A percentile compares a stretch with the other conserved stretches of the same genome.
phyloP scores from a whole-genome alignment of 768 basidiomycete species.

The Mycena epipterygia region DNA sequence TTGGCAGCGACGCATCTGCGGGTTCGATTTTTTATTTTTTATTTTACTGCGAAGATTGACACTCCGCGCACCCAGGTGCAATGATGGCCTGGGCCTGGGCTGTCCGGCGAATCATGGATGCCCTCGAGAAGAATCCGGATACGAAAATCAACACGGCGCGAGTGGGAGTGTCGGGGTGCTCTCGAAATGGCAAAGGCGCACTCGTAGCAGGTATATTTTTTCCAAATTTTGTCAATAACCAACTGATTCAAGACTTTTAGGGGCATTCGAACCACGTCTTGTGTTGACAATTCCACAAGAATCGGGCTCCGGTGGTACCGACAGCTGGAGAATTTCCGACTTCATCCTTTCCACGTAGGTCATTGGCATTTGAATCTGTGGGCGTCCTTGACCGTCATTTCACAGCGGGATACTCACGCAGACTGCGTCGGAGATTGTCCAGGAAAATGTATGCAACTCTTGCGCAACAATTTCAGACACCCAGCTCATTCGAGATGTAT shows the following conservation, averaged over 20 bases:
- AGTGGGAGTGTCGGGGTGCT: constrained; percentile 72
- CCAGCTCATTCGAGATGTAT: too few relatives aligned
- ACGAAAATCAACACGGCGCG: constrained; percentile 62
- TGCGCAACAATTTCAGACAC: too few relatives aligned
- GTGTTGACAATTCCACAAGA: constrained; percentile 74
- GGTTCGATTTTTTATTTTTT: constrained; percentile 1
- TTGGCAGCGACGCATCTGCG: constrained; percentile 61
- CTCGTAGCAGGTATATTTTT: constrained; percentile 60
- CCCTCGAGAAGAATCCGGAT: constrained; percentile 62
- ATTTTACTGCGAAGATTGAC: background rate
- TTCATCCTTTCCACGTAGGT: constrained; percentile 52
- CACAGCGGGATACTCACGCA: constrained; percentile 59
- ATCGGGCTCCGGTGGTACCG: constrained; percentile 71
- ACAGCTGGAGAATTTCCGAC: constrained; percentile 73
- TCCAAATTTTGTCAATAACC: background rate
- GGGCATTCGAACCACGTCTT: constrained; percentile 69
- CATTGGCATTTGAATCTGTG: too few relatives aligned
- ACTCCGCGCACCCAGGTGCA: constrained; percentile 43
- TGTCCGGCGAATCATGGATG: constrained; percentile 71
- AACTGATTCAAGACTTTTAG: background rate
- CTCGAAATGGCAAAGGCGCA: constrained; percentile 73
- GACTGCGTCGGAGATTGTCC: constrained; percentile 69
- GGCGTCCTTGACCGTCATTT: too few relatives aligned
- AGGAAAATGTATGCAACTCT: constrained; percentile 73
- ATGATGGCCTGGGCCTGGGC: constrained; percentile 78